phyloP scores from a whole-genome alignment of 2,329 filamentous ascomycete species.

The Blumeriella jaapii region DNA sequence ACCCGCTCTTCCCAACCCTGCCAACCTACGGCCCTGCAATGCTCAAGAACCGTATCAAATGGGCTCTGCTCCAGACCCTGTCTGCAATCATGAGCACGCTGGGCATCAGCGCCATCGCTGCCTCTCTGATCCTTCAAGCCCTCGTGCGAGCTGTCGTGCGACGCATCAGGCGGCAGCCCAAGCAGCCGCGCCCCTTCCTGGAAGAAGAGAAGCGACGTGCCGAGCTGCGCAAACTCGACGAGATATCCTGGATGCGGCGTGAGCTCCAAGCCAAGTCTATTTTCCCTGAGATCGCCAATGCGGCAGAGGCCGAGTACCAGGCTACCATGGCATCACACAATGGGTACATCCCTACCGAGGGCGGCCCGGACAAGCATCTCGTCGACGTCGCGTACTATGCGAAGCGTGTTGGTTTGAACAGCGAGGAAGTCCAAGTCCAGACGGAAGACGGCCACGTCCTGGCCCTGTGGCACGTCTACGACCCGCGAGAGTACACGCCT shows the following conservation, averaged over 20 bases:
- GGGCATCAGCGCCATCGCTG: neutral
- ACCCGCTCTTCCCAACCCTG: constrained; percentile 2
- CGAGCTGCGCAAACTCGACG: neutral
- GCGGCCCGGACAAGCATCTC: constrained; percentile 2
- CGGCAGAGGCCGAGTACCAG: neutral
- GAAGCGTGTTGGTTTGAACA: constrained; percentile 2
- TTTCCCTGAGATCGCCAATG: neutral
- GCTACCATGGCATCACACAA: neutral
- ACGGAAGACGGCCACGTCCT: constrained; percentile 7
- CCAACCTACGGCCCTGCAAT: neutral
- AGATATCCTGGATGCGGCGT: neutral
- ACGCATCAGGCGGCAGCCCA: neutral
- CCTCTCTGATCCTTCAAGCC: neutral
- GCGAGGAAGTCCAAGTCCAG: constrained; percentile 4
- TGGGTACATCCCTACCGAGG: constrained; percentile 3
- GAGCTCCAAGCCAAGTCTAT: neutral
- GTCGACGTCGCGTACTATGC: constrained; percentile 7
- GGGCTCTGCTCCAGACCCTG: neutral
- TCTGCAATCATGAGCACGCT: neutral
- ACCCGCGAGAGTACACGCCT: constrained; percentile 3
- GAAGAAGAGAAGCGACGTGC: constrained; percentile 1
- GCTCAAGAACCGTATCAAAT: neutral
- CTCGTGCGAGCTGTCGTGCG: neutral
- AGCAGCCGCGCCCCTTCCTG: neutral
- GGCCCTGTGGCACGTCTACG: constrained; percentile 6